Percentiles rank a stretch among this genome's conserved stretches.
phyloP scores from a whole-genome alignment of 768 basidiomycete species.

The Butyriboletus loyo region DNA sequence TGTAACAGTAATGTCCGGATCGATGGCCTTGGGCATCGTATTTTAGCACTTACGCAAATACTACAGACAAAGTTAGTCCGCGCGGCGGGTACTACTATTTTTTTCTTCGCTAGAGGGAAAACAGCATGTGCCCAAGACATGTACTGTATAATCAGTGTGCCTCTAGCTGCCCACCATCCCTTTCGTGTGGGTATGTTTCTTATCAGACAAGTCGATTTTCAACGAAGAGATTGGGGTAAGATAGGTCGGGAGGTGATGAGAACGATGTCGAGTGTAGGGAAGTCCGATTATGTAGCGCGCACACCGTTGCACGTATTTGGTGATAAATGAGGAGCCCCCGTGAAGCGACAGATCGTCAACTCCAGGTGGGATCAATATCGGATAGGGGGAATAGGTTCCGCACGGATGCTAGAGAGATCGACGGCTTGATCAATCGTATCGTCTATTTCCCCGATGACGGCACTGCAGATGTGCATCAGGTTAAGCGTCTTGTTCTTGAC shows the following conservation, averaged over 20 bases:
- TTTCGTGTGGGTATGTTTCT: conserved; percentile 5
- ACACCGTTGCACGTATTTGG: not conserved
- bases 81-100: not conserved
- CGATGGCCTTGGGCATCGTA: not conserved
- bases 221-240: not conserved
- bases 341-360: not conserved
- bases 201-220: not conserved
- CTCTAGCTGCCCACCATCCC: not conserved
- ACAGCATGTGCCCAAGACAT: not conserved
- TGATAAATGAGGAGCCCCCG: not conserved
- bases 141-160: conserved; percentile 2
- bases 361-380: conserved; percentile 49
- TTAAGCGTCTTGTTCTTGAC: not conserved
- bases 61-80: not conserved
- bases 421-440: conserved; percentile 72
- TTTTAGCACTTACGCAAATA: not conserved
- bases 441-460: conserved; percentile 84
- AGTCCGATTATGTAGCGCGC: not conserved
- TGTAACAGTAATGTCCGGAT: not conserved
- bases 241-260: not conserved
- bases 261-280: not conserved
- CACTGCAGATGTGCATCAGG: conserved; percentile 37
- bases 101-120: not conserved
- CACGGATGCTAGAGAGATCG: conserved; percentile 75
- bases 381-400: conserved; percentile 83